Conservation (phyloP, 2,329 filamentous ascomycete genomes). For the Penicillium sp. region DNA sequence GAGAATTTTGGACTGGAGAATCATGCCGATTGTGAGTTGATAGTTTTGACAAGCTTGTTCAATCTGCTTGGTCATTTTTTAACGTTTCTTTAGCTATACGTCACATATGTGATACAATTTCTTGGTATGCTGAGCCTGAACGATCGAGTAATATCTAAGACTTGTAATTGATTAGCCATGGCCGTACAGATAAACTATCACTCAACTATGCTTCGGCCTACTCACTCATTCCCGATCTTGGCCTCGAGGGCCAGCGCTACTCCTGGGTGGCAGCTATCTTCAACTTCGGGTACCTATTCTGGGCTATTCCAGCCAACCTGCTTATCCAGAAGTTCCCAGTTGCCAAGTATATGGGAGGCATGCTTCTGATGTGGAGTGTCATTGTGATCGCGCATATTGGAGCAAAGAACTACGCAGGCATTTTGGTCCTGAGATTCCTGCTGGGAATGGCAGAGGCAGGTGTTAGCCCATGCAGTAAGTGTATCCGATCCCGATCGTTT, state of each 20-base stretch:
- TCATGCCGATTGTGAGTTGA: constrained; percentile 53
- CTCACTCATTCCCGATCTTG: constrained; percentile 50
- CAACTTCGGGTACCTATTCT: constrained; percentile 53
- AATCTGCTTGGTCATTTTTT: constrained; percentile 20
- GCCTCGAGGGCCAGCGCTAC: constrained; percentile 51
- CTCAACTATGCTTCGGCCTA: constrained; percentile 50
- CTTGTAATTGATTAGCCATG: neutral
- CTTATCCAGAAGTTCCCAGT: constrained; percentile 52
- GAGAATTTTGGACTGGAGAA: constrained; percentile 54
- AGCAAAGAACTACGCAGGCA: constrained; percentile 48
- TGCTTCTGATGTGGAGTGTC: constrained; percentile 51
- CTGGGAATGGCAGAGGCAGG: constrained; percentile 53
- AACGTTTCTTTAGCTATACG: constrained; percentile 35
- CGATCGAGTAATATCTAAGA: neutral
- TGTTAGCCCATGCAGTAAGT: constrained; percentile 41
- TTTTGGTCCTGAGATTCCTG: constrained; percentile 55
- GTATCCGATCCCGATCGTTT: no score
- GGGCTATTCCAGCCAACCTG: constrained; percentile 50
- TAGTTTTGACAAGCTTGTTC: neutral
- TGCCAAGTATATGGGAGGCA: constrained; percentile 49
- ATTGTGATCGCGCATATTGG: constrained; percentile 49
- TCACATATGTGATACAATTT: constrained; percentile 56
- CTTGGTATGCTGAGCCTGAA: constrained; percentile 38
- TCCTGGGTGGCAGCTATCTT: constrained; percentile 54
- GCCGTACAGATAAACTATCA: constrained; percentile 36